Conservation (phyloP, 768 basidiomycete genomes). For the Flagelloscypha sp. region DNA sequence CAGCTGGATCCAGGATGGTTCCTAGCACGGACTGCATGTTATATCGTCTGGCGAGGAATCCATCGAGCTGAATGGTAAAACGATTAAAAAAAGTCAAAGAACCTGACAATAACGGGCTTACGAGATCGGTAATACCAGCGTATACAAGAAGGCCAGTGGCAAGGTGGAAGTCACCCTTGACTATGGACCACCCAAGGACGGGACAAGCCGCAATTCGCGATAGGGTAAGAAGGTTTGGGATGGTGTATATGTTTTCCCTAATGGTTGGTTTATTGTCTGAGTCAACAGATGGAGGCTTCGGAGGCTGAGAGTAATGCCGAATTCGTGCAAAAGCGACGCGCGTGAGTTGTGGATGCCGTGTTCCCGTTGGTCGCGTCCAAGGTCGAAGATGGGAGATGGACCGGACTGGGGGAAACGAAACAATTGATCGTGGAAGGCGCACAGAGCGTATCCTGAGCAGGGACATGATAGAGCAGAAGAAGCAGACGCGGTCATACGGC, state of each 20-base stretch:
- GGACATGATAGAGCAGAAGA: too few species aligned
- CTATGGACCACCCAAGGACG: conserved; percentile 81
- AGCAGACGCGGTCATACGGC: too few species aligned
- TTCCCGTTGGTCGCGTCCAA: too few species aligned
- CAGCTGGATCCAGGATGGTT: conserved; percentile 92
- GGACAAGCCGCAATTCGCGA: conserved; percentile 89
- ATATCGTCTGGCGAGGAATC: conserved; percentile 79
- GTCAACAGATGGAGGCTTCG: conserved; percentile 3
- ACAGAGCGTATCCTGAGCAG: too few species aligned
- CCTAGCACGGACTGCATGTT: conserved; percentile 90
- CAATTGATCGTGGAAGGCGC: too few species aligned
- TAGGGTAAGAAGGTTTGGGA: conserved; percentile 84
- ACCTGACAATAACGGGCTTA: conserved; percentile 31
- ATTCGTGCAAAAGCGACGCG: too few species aligned
- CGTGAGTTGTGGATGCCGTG: too few species aligned
- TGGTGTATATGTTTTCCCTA: conserved; percentile 87
- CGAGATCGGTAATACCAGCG: conserved; percentile 89
- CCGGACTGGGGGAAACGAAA: too few species aligned
- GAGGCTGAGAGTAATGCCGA: conserved; percentile 5
- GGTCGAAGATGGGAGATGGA: too few species aligned
- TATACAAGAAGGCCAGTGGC: conserved; percentile 83
- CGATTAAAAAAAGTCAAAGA: conserved; percentile 10
- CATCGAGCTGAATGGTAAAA: conserved; percentile 60
- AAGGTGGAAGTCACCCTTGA: conserved; percentile 69
- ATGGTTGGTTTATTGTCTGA: conserved; percentile 22